Percentiles rank a stretch among this genome's conserved stretches.
These are phyloP conservation scores for Phytophthora chlamydospora DNA, from an alignment of 352 stramenopile species.

Conservation along the genomic window DNA sequence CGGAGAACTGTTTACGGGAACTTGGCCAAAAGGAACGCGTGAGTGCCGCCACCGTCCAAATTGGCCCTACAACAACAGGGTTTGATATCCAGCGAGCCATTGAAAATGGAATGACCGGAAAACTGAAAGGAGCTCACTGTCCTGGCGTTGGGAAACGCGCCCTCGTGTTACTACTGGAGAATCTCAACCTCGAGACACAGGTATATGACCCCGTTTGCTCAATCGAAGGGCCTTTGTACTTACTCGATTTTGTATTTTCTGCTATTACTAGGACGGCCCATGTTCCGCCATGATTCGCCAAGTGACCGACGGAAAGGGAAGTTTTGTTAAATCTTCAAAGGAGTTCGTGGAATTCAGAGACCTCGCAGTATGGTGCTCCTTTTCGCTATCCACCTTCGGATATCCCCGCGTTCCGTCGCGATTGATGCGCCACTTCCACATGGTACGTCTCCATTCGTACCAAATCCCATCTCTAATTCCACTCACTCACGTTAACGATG, in stretches of 20 bases:
- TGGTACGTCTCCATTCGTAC: slow-evolving; percentile 35
- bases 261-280: slow-evolving; percentile 21
- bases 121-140: slow-evolving; percentile 65
- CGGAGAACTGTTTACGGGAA: slow-evolving; percentile 46
- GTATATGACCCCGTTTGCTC: slow-evolving; percentile 15
- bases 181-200: slow-evolving; percentile 63
- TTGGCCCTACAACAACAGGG: slow-evolving; percentile 28
- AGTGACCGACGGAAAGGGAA: slow-evolving; percentile 59
- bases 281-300: slow-evolving; percentile 70
- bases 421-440: slow-evolving; percentile 69
- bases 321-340: slow-evolving; percentile 56
- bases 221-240: too few relatives aligned
- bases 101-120: slow-evolving; percentile 49
- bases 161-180: slow-evolving; percentile 57
- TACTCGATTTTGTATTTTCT: background rate
- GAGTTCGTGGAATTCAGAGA: slow-evolving; percentile 69
- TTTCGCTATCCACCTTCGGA: slow-evolving; percentile 52
- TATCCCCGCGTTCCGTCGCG: slow-evolving; percentile 45
- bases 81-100: slow-evolving; percentile 47
- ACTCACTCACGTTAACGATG: too few relatives aligned
- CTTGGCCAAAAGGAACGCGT: slow-evolving; percentile 43
- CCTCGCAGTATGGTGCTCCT: slow-evolving; percentile 49
- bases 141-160: slow-evolving; percentile 51
- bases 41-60: slow-evolving; percentile 40
- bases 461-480: background rate